phyloP scores from a whole-genome alignment of 2,329 filamentous ascomycete species.

The Fusarium newnesense region DNA sequence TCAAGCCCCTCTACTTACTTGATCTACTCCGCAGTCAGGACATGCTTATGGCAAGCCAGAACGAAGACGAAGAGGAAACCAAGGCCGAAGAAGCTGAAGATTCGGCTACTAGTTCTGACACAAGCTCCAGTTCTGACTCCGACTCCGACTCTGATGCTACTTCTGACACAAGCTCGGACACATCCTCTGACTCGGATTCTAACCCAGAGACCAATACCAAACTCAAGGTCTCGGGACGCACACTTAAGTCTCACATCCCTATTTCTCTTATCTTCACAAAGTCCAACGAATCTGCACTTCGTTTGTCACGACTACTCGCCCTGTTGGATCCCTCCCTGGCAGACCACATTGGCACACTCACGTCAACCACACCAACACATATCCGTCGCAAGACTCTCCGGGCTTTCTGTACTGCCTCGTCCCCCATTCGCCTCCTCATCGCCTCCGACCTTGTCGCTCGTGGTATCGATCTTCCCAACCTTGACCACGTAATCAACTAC shows the following conservation, averaged over 20 bases:
- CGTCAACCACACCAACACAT: conserved; percentile 80
- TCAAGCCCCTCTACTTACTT: conserved; percentile 88
- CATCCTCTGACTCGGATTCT: conserved; percentile 44
- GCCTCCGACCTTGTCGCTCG: conserved; percentile 94
- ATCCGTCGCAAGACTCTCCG: conserved; percentile 74
- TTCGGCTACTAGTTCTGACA: conserved; percentile 45
- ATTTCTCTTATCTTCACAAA: conserved; percentile 86
- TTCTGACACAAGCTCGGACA: conserved; percentile 39
- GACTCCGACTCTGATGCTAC: conserved; percentile 47
- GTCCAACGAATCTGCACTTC: conserved; percentile 87
- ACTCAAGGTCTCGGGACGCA: conserved; percentile 17
- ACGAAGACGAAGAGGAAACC: conserved; percentile 7
- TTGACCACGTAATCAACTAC: conserved; percentile 93
- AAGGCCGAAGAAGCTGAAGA: conserved; percentile 50
- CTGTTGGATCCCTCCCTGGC: conserved; percentile 71
- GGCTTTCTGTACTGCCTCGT: conserved; percentile 74
- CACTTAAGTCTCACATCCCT: conserved; percentile 47
- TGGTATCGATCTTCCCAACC: conserved; percentile 82
- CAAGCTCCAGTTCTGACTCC: conserved; percentile 45
- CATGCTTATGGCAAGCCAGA: conserved; percentile 47
- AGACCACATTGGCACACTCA: conserved; percentile 73
- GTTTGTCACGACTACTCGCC: conserved; percentile 81
- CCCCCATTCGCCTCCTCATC: conserved; percentile 78
- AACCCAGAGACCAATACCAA: conserved; percentile 44
- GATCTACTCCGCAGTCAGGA: conserved; percentile 73